Conservation (phyloP, 495 filamentous ascomycete species). For the Podospora pseudoanserina region DNA sequence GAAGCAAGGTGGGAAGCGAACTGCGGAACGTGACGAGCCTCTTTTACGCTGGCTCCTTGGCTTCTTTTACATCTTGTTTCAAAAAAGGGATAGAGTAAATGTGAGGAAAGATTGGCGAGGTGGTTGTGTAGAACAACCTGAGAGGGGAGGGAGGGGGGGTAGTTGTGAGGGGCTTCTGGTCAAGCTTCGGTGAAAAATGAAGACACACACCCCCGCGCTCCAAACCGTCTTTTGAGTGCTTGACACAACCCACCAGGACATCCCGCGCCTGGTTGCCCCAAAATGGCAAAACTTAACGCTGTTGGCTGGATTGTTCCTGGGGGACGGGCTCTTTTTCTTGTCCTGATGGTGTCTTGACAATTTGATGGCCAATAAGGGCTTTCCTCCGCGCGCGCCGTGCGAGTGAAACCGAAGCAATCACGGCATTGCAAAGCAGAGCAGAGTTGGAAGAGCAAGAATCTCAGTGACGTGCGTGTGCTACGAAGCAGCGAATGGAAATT, state of each 20-base stretch:
- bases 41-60: conserved; percentile 8
- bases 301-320: conserved; percentile 9
- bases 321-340: not conserved
- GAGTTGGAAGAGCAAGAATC: not conserved
- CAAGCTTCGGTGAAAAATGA: not conserved
- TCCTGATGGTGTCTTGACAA: conserved; percentile 3
- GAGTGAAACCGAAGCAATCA: not conserved
- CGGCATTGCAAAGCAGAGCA: not conserved
- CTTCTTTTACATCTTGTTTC: not conserved
- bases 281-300: conserved; percentile 12
- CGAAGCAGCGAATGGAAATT: not conserved
- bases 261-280: conserved; percentile 7
- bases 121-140: not conserved
- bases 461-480: too few relatives aligned
- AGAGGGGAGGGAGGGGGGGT: not conserved
- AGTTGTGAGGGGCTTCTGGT: not conserved
- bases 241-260: not conserved
- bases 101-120: not conserved
- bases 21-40: conserved; percentile 7
- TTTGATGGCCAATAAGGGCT: not conserved
- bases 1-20: not conserved
- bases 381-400: not conserved
- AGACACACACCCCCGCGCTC: not conserved
- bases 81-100: not conserved
- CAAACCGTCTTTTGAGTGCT: not conserved